phyloP scores from a whole-genome alignment of 169 alveolate genomes.

The Eimeria zaria region DNA sequence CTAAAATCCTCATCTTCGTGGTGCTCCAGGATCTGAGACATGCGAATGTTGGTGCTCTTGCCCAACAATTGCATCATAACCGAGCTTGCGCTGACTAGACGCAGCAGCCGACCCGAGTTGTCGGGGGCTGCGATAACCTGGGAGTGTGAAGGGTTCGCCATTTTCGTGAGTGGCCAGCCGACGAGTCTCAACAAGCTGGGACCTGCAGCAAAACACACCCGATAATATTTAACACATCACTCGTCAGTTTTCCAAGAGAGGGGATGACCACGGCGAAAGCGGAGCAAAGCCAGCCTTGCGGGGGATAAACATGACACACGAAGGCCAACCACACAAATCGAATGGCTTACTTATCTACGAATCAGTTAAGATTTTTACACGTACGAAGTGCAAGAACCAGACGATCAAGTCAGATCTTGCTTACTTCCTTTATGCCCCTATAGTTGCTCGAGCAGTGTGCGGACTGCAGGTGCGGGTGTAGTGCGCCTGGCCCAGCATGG shows the following conservation, averaged over 20 bases:
- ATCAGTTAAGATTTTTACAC: not conserved
- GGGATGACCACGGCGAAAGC: not conserved
- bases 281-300: not conserved
- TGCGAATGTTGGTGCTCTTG: slow-evolving; percentile 85
- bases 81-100: slow-evolving; percentile 82
- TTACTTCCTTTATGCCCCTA: not conserved
- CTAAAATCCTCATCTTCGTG: slow-evolving; percentile 86
- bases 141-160: slow-evolving; percentile 70
- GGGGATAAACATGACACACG: not conserved
- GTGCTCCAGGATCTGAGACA: slow-evolving; percentile 82
- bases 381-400: not conserved
- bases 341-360: slow-evolving; percentile 23
- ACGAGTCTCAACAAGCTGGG: not conserved
- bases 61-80: slow-evolving; percentile 86
- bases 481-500: slow-evolving; percentile 36
- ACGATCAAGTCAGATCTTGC: not conserved
- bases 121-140: slow-evolving; percentile 74
- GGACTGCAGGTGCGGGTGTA: slow-evolving; percentile 46
- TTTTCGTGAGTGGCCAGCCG: slow-evolving; percentile 18
- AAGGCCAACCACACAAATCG: not conserved
- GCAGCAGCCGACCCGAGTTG: slow-evolving; percentile 83
- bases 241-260: not conserved
- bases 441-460: slow-evolving; percentile 44
- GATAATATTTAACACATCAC: not conserved
- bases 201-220: slow-evolving; percentile 1